phyloP scores from a whole-genome alignment of 2,329 filamentous ascomycete species.

The Curvularia spicifera region DNA sequence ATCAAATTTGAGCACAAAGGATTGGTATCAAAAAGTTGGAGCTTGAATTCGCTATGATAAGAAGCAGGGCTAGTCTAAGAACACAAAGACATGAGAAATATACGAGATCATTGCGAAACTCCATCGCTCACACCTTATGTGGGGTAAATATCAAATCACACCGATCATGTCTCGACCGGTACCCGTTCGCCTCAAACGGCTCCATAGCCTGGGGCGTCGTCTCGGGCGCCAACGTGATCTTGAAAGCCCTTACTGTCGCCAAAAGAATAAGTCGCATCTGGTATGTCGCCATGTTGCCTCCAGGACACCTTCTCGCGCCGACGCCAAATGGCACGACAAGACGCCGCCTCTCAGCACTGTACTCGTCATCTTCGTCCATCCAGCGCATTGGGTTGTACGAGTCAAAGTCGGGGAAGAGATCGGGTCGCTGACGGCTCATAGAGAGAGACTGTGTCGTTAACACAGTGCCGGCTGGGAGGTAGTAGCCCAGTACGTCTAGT shows the following conservation, averaged over 20 bases:
- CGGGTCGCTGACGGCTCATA: slow-evolving; percentile 30
- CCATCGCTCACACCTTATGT: slow-evolving; percentile 1
- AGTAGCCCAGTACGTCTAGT: slow-evolving; percentile 22
- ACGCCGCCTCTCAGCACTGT: slow-evolving; percentile 21
- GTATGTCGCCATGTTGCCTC: slow-evolving; percentile 31
- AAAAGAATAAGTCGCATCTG: slow-evolving; percentile 29
- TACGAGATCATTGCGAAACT: neutral
- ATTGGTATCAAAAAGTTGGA: neutral
- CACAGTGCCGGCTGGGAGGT: slow-evolving; percentile 25
- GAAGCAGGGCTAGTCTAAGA: neutral
- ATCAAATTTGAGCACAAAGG: neutral
- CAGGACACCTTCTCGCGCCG: slow-evolving; percentile 28
- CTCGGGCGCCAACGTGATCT: slow-evolving; percentile 23
- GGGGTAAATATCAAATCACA: slow-evolving; percentile 28
- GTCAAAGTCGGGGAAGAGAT: slow-evolving; percentile 29
- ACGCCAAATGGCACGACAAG: slow-evolving; percentile 28
- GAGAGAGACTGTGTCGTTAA: slow-evolving; percentile 27
- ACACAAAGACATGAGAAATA: neutral
- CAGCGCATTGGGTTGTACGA: slow-evolving; percentile 26
- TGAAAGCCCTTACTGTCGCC: slow-evolving; percentile 26
- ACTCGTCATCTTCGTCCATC: slow-evolving; percentile 22
- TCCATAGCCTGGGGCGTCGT: slow-evolving; percentile 29
- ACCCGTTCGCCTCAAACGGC: slow-evolving; percentile 32
- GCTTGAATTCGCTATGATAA: neutral
- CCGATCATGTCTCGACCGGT: slow-evolving; percentile 25